Evolutionary conservation across 2,329 filamentous ascomycete species (phyloP).

Genomic region (Botrytis galanthina): DNA sequence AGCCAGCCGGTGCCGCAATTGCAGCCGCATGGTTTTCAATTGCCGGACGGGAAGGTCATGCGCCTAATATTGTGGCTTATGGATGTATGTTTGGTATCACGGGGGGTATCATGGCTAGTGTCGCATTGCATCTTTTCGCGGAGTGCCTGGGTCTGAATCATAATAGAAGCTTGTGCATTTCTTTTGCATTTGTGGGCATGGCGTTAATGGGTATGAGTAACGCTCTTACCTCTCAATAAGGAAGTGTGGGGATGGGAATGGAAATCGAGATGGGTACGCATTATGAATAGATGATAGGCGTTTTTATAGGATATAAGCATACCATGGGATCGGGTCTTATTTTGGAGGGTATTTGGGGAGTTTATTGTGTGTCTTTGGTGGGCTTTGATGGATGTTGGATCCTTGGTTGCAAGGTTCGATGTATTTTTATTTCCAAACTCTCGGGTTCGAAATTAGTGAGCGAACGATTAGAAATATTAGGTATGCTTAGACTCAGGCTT

Average conservation of each 20-base stretch:
- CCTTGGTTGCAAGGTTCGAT: background rate
- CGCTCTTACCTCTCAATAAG: constrained; percentile 64
- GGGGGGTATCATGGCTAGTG: constrained; percentile 92
- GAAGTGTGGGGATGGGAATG: background rate
- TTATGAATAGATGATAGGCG: constrained; percentile 15
- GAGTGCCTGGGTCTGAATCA: constrained; percentile 84
- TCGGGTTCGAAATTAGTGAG: background rate
- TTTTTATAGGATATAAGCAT: constrained; percentile 16
- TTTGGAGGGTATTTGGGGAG: background rate
- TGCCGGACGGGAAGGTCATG: constrained; percentile 52
- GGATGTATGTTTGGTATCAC: constrained; percentile 84
- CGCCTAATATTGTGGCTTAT: constrained; percentile 60
- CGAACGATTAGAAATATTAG: background rate
- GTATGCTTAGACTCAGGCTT: background rate
- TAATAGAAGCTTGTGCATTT: constrained; percentile 71
- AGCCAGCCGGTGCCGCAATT: constrained; percentile 80
- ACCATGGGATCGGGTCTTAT: background rate
- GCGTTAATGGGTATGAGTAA: constrained; percentile 79
- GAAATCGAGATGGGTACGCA: background rate
- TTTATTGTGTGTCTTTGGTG: background rate
- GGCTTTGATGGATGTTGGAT: background rate
- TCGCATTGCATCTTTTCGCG: constrained; percentile 83
- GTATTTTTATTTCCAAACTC: background rate
- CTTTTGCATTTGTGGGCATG: constrained; percentile 85
- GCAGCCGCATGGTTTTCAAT: constrained; percentile 85